Evolutionary conservation across 352 stramenopile species (phyloP).

Genomic region (Pythium plurisporium): DNA sequence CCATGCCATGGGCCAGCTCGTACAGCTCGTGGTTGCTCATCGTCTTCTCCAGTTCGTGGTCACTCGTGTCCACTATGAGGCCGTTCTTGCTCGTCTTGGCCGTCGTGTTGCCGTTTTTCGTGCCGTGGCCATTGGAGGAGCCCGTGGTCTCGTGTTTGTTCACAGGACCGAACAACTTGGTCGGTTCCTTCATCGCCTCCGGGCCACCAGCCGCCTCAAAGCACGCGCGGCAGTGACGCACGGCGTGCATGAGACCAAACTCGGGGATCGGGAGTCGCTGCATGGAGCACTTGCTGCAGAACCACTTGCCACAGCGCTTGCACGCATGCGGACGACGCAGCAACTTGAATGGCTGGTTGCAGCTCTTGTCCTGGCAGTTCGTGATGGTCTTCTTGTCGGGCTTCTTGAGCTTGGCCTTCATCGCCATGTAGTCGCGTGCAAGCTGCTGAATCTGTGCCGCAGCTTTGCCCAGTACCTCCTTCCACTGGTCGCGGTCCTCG

Average conservation of each 20-base stretch:
- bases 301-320: slow-evolving; percentile 83
- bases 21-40: slow-evolving; percentile 76
- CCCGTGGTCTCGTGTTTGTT: not conserved
- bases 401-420: slow-evolving; percentile 73
- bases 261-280: slow-evolving; percentile 80
- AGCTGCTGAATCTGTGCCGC: slow-evolving; percentile 63
- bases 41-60: slow-evolving; percentile 23
- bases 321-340: slow-evolving; percentile 79
- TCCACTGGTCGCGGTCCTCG: slow-evolving; percentile 79
- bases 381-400: slow-evolving; percentile 80
- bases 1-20: slow-evolving; percentile 71
- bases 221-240: slow-evolving; percentile 75
- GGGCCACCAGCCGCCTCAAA: slow-evolving; percentile 64
- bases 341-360: slow-evolving; percentile 73
- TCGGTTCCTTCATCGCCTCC: slow-evolving; percentile 61
- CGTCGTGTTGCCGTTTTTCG: not conserved
- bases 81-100: not conserved
- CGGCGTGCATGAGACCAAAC: slow-evolving; percentile 65
- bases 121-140: not conserved
- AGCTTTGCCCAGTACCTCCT: slow-evolving; percentile 57
- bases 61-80: not conserved
- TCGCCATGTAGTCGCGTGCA: slow-evolving; percentile 54
- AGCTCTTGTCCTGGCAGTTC: slow-evolving; percentile 67
- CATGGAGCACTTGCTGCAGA: slow-evolving; percentile 79
- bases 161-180: slow-evolving; percentile 53